Conservation (phyloP, 768 basidiomycete species). For the Lenzites betulinus region DNA sequence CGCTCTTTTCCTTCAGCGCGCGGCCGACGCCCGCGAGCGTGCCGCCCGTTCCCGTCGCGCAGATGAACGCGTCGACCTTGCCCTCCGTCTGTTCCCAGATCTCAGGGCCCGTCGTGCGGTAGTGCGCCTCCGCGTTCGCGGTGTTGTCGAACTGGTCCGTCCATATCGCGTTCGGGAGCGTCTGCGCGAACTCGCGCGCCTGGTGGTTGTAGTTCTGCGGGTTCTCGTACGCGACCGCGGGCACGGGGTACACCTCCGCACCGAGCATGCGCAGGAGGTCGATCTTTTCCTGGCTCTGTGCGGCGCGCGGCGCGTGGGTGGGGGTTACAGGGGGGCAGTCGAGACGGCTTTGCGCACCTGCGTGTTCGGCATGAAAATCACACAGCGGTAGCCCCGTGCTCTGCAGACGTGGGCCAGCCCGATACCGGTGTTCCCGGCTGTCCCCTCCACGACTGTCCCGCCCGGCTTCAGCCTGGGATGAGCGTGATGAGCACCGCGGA, state of each 20-base stretch:
- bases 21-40: conserved; percentile 89
- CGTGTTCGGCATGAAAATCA: conserved; percentile 98
- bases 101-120: conserved; percentile 90
- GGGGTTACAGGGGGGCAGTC: not conserved
- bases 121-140: conserved; percentile 89
- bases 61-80: conserved; percentile 86
- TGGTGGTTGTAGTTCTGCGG: conserved; percentile 98
- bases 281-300: conserved; percentile 95
- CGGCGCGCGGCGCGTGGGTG: not conserved
- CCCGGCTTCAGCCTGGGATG: conserved; percentile 73
- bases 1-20: conserved; percentile 80
- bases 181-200: conserved; percentile 83
- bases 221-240: conserved; percentile 95
- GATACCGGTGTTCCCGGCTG: conserved; percentile 97
- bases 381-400: conserved; percentile 91
- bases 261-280: conserved; percentile 97
- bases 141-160: conserved; percentile 98
- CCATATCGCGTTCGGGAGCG: conserved; percentile 84
- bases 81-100: conserved; percentile 91
- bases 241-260: conserved; percentile 94
- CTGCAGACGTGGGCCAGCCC: conserved; percentile 95
- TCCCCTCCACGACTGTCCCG: conserved; percentile 98
- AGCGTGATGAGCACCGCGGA: not conserved
- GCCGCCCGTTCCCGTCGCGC: conserved; percentile 94
- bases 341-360: conserved; percentile 51